Evolutionary conservation across 176 grass and related monocot species (phyloP).

Genomic region (Zea luxurians): DNA sequence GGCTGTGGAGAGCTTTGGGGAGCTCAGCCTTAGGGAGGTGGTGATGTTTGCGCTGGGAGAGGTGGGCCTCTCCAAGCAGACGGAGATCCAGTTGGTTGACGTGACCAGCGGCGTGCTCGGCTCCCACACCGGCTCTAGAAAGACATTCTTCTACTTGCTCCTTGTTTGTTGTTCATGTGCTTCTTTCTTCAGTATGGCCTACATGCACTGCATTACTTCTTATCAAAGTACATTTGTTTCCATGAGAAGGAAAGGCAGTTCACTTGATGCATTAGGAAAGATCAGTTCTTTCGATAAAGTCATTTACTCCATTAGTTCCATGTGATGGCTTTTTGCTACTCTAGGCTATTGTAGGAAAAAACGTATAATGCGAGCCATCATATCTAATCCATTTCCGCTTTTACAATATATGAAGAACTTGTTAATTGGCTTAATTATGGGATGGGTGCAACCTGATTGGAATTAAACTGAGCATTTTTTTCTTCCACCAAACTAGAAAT

Average conservation of each 20-base stretch:
- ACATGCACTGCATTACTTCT: background rate
- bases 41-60: constrained; percentile 55
- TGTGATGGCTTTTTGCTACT: background rate
- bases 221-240: background rate
- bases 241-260: background rate
- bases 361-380: no score
- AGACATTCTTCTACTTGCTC: constrained; percentile 84
- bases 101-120: constrained; percentile 72
- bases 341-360: no score
- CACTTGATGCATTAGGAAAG: background rate
- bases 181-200: background rate
- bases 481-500: no score
- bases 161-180: constrained; percentile 75
- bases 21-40: constrained; percentile 61
- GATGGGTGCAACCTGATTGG: background rate
- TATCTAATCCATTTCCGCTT: no score
- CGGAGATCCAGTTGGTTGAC: constrained; percentile 73
- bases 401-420: no score
- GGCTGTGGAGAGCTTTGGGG: constrained; percentile 54
- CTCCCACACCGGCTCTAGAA: constrained; percentile 90
- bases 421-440: no score
- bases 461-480: background rate
- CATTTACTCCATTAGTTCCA: background rate
- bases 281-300: background rate
- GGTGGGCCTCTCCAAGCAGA: constrained; percentile 67